A percentile compares a stretch with the other conserved stretches of the same genome.
Conservation (phyloP, 495 filamentous ascomycete genomes). For the Talaromyces adpressus region DNA sequence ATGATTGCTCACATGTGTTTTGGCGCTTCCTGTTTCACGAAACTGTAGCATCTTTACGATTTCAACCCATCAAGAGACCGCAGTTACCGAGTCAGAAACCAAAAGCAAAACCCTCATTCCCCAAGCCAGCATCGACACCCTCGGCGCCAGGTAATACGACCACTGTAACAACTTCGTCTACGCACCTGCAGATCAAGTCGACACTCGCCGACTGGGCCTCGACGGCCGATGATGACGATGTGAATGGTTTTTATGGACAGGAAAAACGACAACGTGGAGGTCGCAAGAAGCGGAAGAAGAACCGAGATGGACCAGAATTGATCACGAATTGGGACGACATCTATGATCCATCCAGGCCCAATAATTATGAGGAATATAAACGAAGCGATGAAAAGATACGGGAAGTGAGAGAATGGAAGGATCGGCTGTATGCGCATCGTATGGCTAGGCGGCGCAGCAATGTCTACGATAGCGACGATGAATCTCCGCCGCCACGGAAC, state of each 20-base stretch:
- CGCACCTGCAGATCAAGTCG: conserved; percentile 41
- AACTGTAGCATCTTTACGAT: conserved; percentile 63
- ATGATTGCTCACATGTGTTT: conserved; percentile 42
- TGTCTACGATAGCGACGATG: conserved; percentile 52
- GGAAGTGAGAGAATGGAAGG: conserved; percentile 85
- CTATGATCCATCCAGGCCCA: conserved; percentile 80
- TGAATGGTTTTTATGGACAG: conserved; percentile 52
- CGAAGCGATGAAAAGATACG: conserved; percentile 75
- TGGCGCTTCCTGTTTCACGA: conserved; percentile 21
- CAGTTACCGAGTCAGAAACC: conserved; percentile 61
- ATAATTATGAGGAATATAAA: conserved; percentile 80
- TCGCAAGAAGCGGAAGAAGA: conserved; percentile 84
- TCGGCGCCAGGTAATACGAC: conserved; percentile 17
- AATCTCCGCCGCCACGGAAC: conserved; percentile 42
- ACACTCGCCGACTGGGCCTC: conserved; percentile 82
- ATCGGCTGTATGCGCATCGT: conserved; percentile 70
- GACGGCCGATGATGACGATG: conserved; percentile 68
- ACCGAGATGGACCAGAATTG: conserved; percentile 48
- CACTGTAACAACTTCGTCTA: conserved; percentile 14
- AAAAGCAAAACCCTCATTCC: conserved; percentile 51
- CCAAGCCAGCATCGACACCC: conserved; percentile 28
- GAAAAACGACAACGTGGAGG: conserved; percentile 71
- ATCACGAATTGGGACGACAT: conserved; percentile 88
- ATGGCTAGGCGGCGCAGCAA: conserved; percentile 43
- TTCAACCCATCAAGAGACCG: conserved; percentile 79